Conservation (phyloP, 768 basidiomycete species). For the Hypsizygus marmoreus region DNA sequence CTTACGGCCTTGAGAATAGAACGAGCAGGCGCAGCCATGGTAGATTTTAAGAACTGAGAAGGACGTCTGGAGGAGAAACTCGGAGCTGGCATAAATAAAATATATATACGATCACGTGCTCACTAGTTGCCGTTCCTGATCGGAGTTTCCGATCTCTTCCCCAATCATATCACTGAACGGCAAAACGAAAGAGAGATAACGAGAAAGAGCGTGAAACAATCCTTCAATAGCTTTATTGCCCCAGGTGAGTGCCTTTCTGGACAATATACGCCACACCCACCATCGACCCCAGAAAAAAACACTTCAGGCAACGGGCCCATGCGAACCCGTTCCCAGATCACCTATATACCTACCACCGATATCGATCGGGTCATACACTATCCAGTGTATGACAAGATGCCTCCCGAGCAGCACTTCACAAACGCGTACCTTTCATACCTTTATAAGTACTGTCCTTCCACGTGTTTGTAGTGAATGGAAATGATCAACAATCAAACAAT, state of each 20-base stretch:
- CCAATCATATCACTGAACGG: too few species aligned
- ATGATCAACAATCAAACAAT: too few species aligned
- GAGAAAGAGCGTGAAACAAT: constrained; percentile 16
- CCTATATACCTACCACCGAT: constrained; percentile 74
- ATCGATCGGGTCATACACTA: constrained; percentile 87
- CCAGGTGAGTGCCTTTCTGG: constrained; percentile 38
- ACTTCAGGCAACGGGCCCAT: constrained; percentile 82
- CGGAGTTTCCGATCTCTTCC: constrained; percentile 7
- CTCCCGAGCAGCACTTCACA: too few species aligned
- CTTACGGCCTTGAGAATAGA: constrained; percentile 41
- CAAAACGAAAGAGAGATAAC: constrained; percentile 34
- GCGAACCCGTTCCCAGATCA: constrained; percentile 90
- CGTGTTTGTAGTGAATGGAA: too few species aligned
- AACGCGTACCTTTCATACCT: too few species aligned
- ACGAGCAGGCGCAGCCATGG: constrained; percentile 45
- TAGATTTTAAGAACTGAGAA: constrained; percentile 14
- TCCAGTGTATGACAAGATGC: constrained; percentile 66
- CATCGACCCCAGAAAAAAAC: constrained; percentile 71
- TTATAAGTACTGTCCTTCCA: too few species aligned
- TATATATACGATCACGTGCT: constrained; percentile 26
- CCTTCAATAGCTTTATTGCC: constrained; percentile 38
- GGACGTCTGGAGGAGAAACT: constrained; percentile 18
- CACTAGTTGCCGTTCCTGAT: constrained; percentile 19
- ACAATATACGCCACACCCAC: background rate
- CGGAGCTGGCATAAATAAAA: constrained; percentile 12